Evolutionary conservation across 495 filamentous ascomycete species (phyloP).

Genomic region (Neurospora sp.): DNA sequence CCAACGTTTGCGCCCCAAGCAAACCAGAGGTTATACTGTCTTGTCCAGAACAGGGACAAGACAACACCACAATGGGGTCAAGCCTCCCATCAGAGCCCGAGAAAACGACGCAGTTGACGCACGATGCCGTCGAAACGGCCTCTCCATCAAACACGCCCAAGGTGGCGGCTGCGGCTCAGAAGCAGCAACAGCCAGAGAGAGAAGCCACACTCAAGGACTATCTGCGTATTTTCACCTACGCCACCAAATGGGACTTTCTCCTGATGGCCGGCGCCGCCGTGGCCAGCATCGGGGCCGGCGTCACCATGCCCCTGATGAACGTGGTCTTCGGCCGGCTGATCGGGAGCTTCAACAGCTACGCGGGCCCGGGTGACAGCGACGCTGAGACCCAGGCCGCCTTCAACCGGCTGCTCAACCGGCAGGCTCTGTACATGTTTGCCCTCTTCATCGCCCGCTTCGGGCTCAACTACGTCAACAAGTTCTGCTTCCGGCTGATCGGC

Average conservation of each 20-base stretch:
- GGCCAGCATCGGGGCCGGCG: slow-evolving; percentile 23
- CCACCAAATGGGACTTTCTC: slow-evolving; percentile 30
- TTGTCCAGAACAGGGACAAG: not conserved
- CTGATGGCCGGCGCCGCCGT: slow-evolving; percentile 26
- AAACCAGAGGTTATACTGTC: not conserved
- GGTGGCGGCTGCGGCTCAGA: not conserved
- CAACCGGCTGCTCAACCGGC: slow-evolving; percentile 10
- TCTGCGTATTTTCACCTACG: slow-evolving; percentile 35
- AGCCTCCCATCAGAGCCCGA: not conserved
- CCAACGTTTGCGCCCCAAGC: not conserved
- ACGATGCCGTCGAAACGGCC: not conserved
- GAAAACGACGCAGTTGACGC: not conserved
- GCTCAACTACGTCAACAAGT: slow-evolving; percentile 39
- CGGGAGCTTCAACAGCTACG: slow-evolving; percentile 19
- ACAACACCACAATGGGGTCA: not conserved
- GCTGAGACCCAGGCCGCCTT: slow-evolving; percentile 8
- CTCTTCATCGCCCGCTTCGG: slow-evolving; percentile 37
- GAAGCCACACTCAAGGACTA: slow-evolving; percentile 34
- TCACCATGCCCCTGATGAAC: slow-evolving; percentile 30
- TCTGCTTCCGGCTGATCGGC: slow-evolving; percentile 38
- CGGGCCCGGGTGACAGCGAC: not conserved
- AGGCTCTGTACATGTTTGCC: slow-evolving; percentile 24
- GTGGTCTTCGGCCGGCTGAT: slow-evolving; percentile 27
- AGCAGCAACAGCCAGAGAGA: slow-evolving; percentile 26
- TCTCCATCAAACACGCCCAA: not conserved